Evolutionary conservation across 1,284 basidiomycete genomes (phyloP).

Genomic region (Inonotus obliquus): DNA sequence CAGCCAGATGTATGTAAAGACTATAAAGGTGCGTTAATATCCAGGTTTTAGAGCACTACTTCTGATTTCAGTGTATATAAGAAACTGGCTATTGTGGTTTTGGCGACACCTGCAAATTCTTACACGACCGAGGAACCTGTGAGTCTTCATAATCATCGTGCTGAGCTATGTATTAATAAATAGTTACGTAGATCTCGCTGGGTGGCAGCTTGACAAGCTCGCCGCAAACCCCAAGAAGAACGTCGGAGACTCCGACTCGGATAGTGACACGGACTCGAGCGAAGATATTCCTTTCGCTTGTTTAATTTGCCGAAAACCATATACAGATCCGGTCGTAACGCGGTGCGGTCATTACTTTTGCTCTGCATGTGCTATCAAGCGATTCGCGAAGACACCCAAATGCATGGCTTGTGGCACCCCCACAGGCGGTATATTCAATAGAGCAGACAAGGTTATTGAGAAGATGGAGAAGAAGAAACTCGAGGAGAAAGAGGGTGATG

Average conservation of each 20-base stretch:
- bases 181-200: conserved; percentile 75
- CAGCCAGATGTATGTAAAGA: conserved; percentile 99
- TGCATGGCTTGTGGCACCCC: conserved; percentile 93
- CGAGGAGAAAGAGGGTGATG: conserved; percentile 43
- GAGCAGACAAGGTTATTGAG: conserved; percentile 78
- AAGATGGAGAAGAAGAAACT: conserved; percentile 64
- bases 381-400: conserved; percentile 92
- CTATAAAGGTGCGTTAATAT: conserved; percentile 76
- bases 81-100: conserved; percentile 99
- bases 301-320: conserved; percentile 91
- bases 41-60: conserved; percentile 23
- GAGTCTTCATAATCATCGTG: conserved; percentile 31
- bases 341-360: conserved; percentile 98
- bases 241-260: conserved; percentile 46
- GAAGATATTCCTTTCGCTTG: conserved; percentile 98
- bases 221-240: conserved; percentile 63
- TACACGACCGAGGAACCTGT: conserved; percentile 87
- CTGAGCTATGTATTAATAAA: conserved; percentile 19
- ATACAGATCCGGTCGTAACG: conserved; percentile 93
- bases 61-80: conserved; percentile 29
- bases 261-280: conserved; percentile 57
- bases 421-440: conserved; percentile 93
- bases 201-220: conserved; percentile 95
- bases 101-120: conserved; percentile 97
- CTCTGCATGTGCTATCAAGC: conserved; percentile 88